Percentiles rank a stretch among this genome's conserved stretches.
These are phyloP conservation scores for Diaporthe sp. DNA, from an alignment of 2,329 filamentous ascomycete species.

Conservation along the genomic window DNA sequence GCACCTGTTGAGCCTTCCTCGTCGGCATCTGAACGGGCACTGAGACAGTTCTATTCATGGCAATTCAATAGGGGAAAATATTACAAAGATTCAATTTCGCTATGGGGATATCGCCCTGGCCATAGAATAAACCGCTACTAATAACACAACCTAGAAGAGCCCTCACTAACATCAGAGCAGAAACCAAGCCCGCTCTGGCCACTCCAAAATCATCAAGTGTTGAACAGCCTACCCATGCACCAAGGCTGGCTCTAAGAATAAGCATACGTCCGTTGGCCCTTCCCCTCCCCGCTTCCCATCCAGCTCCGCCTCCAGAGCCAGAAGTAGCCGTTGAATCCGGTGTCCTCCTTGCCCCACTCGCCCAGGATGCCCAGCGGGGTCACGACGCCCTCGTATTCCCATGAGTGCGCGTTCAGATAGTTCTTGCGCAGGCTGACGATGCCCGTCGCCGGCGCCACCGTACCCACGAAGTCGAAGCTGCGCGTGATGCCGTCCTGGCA, in stretches of 20 bases:
- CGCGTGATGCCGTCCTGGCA: conserved; percentile 37
- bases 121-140: not conserved
- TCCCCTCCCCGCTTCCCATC: conserved; percentile 30
- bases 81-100: conserved; percentile 3
- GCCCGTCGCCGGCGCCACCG: conserved; percentile 31
- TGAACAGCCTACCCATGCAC: not conserved
- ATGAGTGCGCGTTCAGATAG: conserved; percentile 36
- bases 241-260: conserved; percentile 26
- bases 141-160: not conserved
- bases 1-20: not conserved
- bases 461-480: conserved; percentile 38
- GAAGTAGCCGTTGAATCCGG: conserved; percentile 37
- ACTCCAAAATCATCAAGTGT: too few relatives aligned
- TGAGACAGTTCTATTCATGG: too few relatives aligned
- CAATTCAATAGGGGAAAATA: not conserved
- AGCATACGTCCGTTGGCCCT: conserved; percentile 30
- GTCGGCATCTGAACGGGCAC: not conserved
- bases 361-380: conserved; percentile 48
- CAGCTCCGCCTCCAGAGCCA: conserved; percentile 40
- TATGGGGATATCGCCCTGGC: conserved; percentile 5
- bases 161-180: not conserved
- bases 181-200: not conserved
- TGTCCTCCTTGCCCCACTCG: conserved; percentile 43
- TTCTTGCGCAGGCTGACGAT: conserved; percentile 38
- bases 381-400: conserved; percentile 40